Percentiles rank a stretch among this genome's conserved stretches.
phyloP scores from a whole-genome alignment of 306 rosid species.

The Gastrolobium bilobum region DNA sequence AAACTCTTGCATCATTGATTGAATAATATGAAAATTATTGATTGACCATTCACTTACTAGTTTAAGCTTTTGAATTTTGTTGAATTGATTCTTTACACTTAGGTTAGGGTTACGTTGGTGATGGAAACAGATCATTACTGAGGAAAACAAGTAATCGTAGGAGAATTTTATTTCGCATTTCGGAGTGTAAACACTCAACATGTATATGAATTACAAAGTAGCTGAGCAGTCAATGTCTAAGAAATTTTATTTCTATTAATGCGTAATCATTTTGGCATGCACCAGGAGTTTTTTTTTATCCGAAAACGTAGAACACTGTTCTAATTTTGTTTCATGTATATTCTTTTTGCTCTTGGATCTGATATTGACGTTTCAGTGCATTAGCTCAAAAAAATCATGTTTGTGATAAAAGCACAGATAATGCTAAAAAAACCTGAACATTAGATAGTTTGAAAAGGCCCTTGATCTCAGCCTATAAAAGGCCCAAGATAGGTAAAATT shows the following conservation, averaged over 20 bases:
- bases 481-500: conserved; percentile 2
- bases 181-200: background rate
- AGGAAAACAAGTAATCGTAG: no score
- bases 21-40: no score
- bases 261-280: conserved; percentile 29
- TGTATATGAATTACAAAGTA: background rate
- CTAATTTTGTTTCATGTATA: background rate
- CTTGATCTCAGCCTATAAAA: background rate
- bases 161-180: background rate
- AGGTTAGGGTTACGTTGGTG: background rate
- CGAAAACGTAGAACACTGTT: conserved; percentile 2
- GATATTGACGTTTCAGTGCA: conserved; percentile 17
- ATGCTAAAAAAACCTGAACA: background rate
- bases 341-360: background rate
- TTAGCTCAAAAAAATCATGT: background rate
- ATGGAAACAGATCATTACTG: background rate
- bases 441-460: background rate
- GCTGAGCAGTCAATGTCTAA: conserved; percentile 38
- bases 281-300: background rate
- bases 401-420: background rate
- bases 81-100: no score
- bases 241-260: conserved; percentile 37
- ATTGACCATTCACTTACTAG: no score
- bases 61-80: no score
- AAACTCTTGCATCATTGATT: no score